Base-by-base conservation (phyloP, 768 basidiomycete species). In the Trametes sanguinea region DNA sequence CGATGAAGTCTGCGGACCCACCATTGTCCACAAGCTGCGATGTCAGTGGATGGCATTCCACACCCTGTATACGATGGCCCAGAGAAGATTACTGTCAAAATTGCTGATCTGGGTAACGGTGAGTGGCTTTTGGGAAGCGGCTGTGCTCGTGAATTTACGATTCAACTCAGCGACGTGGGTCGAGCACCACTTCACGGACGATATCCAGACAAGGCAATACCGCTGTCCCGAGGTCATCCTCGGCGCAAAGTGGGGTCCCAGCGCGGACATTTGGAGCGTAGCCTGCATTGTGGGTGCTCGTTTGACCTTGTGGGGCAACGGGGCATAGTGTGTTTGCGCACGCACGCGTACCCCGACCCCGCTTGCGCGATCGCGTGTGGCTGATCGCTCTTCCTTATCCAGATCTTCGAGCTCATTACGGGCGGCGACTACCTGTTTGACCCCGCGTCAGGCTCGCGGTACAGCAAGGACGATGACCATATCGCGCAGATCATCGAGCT, bases 351-450 rank as follows among this genome's bases (percentile, higher is more conserved):
- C 42, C 42, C 43, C 43, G 40, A 53, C 14, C 32, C 5, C 8
- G 60, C 22, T 43, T 43, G 57, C 50, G 63, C 57, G 29, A 40
- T 59, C 60, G 48, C 45, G 22, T 22, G 22, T 13, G 9, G 17
- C 63, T 60, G 57, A 62, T 51, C 27, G 35, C 8, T 27, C 43
- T 11, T n/a, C 17, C 22, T 17, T 33, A 14, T 29, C 8, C 67
- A 95, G 94, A 83, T 94, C 43, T 99, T 99, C 72, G 96, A 98
- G 73, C 85, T 98, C 44, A 85, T 98, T 65, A 94, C 92, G 0
- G 96, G 96, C 17, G 96, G 97, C 22, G 96, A 98, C 74, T 99
- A 98, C 76, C 84, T 99, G 40, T 99, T 99, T 72, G 97, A 98
- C 72, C 96, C 96, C 0, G 94, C 94, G 22, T 91, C 92, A 1